A percentile compares a stretch with the other conserved stretches of the same genome.
Conservation (phyloP, 2,329 filamentous ascomycete species). For the Colletotrichum sp. region DNA sequence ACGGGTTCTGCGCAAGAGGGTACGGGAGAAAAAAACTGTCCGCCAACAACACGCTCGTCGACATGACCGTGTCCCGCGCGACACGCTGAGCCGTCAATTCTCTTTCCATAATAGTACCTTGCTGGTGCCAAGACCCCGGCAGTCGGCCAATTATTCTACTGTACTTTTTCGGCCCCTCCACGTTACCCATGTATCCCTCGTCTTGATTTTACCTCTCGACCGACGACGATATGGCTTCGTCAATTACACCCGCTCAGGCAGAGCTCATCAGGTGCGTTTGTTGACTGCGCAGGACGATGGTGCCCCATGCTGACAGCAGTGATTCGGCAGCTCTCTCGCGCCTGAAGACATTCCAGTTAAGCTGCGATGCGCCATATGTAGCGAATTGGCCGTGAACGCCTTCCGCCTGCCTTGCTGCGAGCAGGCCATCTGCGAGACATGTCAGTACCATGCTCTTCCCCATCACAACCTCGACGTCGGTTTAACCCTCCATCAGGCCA, state of each 20-base stretch:
- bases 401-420: slow-evolving; percentile 95
- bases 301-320: slow-evolving; percentile 2
- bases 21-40: not conserved
- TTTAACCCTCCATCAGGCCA: slow-evolving; percentile 64
- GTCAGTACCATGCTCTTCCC: slow-evolving; percentile 55
- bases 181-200: slow-evolving; percentile 17
- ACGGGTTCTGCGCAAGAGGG: slow-evolving; percentile 11
- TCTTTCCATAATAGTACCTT: not conserved
- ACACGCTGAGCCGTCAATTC: not conserved
- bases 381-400: slow-evolving; percentile 87
- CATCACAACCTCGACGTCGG: not conserved
- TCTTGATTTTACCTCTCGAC: slow-evolving; percentile 12
- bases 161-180: slow-evolving; percentile 12
- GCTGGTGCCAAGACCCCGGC: not conserved
- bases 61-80: slow-evolving; percentile 12
- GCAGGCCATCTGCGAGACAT: slow-evolving; percentile 89
- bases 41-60: slow-evolving; percentile 1
- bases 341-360: slow-evolving; percentile 94
- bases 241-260: slow-evolving; percentile 55
- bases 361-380: slow-evolving; percentile 92
- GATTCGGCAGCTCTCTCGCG: slow-evolving; percentile 67
- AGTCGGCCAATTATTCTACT: not conserved
- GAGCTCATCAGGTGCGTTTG: slow-evolving; percentile 61
- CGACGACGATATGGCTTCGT: slow-evolving; percentile 25
- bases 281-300: not conserved